Evolutionary conservation across 208 protist genomes (phyloP).

Genomic region (Dictyostelium gargantuum): DNA sequence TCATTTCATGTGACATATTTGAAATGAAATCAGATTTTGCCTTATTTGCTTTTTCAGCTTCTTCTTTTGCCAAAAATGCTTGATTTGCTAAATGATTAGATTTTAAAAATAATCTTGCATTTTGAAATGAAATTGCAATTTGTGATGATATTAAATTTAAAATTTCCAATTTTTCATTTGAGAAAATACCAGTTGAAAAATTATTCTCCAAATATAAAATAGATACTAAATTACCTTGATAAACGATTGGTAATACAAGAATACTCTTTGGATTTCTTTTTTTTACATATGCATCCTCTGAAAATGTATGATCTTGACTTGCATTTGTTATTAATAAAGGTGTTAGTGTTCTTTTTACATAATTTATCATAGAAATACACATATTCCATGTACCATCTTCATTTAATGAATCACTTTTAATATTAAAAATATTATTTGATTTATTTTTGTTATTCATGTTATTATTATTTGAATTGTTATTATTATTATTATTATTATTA

Average conservation of each 20-base stretch:
- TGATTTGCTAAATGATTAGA: constrained; percentile 30
- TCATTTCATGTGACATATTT: constrained; percentile 52
- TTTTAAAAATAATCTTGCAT: neutral
- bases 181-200: constrained; percentile 38
- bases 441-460: neutral
- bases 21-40: constrained; percentile 46
- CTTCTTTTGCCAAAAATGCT: constrained; percentile 43
- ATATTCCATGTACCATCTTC: constrained; percentile 46
- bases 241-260: constrained; percentile 6
- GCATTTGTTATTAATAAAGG: constrained; percentile 26
- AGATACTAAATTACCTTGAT: constrained; percentile 31
- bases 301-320: constrained; percentile 8
- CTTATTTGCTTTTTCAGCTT: constrained; percentile 43
- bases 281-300: neutral
- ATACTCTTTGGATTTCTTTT: neutral
- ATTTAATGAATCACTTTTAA: neutral
- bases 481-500: neutral
- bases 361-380: constrained; percentile 35
- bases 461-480: neutral
- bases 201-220: constrained; percentile 67
- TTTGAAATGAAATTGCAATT: constrained; percentile 25
- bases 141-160: constrained; percentile 26
- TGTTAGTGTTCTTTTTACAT: constrained; percentile 14
- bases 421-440: neutral
- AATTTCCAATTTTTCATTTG: constrained; percentile 1